Base-by-base conservation (phyloP, 345 rosid species). In the Lagerstroemia speciosa region DNA sequence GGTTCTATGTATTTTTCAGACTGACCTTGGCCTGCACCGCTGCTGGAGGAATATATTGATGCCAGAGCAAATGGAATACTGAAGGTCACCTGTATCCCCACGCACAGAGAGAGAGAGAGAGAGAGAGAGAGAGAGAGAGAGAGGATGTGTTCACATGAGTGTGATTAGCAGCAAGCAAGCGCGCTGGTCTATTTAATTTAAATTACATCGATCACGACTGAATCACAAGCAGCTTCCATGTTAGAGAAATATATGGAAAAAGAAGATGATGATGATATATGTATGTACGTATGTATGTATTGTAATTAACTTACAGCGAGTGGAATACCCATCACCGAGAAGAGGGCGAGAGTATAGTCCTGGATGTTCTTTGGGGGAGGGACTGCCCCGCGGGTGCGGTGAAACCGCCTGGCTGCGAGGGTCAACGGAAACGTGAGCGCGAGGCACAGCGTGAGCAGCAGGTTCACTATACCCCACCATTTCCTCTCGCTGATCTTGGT, bases 1-100 rank as follows among this genome's bases (percentile, higher is more conserved):
- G 1, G 38, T 19, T 2, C 15, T 16, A 5, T 24, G 16, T n/a
- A n/a, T n/a, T 16, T 48, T 8, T 48, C 55, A 22, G 4, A 3
- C 27, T 62, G 75, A 86, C 99, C 98, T 91, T 93, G 98, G 68
- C 98, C 98, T 16, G 90, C 94, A 69, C 86, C 86, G 15, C 87
- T 34, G 15, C 69, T 58, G 36, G 72, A 72, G 34, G 83, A 89
- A 72, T 83, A 93, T 52, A 93, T 91, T 41, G 98, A 93, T 63
- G 98, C 96, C 84, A 93, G 55, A 68, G 98, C 98, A 70, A 87
- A 93, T 1, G 97, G 97, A 69, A 93, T 75, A 62, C 94, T 93
- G 72, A 36, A 89, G 57, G 91, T 91, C 46, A 91, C 81, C 97
- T 41, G 45, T 12, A 41, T 41, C 10, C 10, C 5, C 10, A 38